phyloP scores from a whole-genome alignment of 2,329 filamentous ascomycete genomes.

The Diaporthe vaccinii region DNA sequence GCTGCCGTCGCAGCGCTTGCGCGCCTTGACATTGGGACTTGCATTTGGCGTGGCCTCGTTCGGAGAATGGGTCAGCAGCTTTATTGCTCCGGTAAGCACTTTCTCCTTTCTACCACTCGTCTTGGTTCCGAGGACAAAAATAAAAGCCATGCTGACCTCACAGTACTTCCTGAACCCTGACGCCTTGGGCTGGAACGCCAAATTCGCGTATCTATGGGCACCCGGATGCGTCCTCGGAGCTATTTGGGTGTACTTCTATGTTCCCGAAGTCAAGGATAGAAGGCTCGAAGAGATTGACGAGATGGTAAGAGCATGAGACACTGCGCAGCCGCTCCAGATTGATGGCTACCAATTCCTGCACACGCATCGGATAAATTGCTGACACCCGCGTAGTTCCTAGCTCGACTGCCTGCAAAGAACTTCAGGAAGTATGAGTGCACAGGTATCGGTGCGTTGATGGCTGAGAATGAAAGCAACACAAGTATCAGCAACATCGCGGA shows the following conservation, averaged over 20 bases:
- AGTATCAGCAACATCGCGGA: not conserved
- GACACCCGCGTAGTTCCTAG: constrained; percentile 37
- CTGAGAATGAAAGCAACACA: not conserved
- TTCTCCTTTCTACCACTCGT: not conserved
- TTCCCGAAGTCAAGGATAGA: constrained; percentile 80
- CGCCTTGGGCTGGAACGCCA: not conserved
- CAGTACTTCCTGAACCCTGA: constrained; percentile 19
- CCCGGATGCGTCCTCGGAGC: not conserved
- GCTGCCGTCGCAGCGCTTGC: constrained; percentile 17
- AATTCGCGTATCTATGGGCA: not conserved
- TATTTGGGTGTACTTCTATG: constrained; percentile 63
- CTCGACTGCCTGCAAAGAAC: constrained; percentile 56
- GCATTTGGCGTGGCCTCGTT: not conserved
- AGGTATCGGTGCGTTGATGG: constrained; percentile 34
- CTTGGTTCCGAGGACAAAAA: too few species aligned
- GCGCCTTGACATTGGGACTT: not conserved
- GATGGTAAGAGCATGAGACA: constrained; percentile 54
- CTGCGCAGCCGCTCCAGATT: too few species aligned
- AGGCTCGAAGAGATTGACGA: constrained; percentile 78
- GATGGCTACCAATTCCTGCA: not conserved
- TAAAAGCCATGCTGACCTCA: not conserved
- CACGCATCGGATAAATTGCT: constrained; percentile 31
- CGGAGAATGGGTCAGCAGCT: not conserved
- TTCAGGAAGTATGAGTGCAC: constrained; percentile 54
- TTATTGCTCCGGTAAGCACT: constrained; percentile 3